phyloP scores from a whole-genome alignment of 2,329 filamentous ascomycete species.

The Dothistroma pini region DNA sequence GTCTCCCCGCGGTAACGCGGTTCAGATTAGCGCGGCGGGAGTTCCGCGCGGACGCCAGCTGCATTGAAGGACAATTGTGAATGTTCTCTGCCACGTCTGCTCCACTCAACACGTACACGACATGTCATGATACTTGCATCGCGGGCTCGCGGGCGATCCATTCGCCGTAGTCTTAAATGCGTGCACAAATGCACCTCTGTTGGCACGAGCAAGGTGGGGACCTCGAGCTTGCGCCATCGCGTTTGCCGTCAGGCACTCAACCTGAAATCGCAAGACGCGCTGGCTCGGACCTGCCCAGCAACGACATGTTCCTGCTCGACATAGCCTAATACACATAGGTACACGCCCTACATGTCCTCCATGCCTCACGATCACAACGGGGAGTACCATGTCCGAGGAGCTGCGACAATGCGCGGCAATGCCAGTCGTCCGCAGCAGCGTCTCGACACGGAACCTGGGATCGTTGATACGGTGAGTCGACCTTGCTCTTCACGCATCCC shows the following conservation, averaged over 20 bases:
- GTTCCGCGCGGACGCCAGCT: background rate
- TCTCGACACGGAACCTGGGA: background rate
- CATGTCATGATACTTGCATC: background rate
- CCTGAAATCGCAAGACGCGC: background rate
- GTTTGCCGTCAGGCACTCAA: background rate
- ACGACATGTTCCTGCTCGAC: background rate
- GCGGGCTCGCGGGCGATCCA: background rate
- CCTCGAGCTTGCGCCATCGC: background rate
- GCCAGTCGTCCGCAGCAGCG: background rate
- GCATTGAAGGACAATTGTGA: background rate
- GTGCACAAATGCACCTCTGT: background rate
- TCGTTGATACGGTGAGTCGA: conserved; percentile 4
- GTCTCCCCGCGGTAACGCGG: background rate
- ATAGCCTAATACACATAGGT: background rate
- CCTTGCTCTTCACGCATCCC: background rate
- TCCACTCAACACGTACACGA: background rate
- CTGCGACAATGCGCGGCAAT: background rate
- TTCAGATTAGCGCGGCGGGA: background rate
- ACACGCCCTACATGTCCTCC: background rate
- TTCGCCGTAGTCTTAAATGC: background rate
- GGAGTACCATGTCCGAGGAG: background rate
- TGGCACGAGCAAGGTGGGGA: background rate
- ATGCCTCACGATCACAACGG: background rate
- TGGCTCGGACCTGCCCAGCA: background rate
- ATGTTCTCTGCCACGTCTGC: too few species aligned